A percentile compares a stretch with the other conserved stretches of the same genome.
These are phyloP conservation scores for Solanum rostratum DNA, from an alignment of 257 asterid genomes.

Conservation along the genomic window DNA sequence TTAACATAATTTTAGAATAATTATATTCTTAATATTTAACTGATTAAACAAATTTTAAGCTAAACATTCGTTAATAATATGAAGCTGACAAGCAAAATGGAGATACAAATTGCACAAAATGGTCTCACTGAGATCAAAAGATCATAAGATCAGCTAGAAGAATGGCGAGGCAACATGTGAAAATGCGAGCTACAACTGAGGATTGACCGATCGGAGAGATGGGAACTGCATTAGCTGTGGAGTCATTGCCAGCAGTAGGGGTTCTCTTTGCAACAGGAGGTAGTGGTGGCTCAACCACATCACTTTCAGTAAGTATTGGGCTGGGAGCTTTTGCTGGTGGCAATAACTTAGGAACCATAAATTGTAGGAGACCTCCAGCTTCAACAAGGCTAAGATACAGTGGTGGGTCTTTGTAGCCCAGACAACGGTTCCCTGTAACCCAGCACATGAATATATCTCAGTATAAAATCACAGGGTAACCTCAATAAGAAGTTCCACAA, in stretches of 20 bases:
- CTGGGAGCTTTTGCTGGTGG: conserved; percentile 75
- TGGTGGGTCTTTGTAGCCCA: conserved; percentile 31
- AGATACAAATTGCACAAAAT: not conserved
- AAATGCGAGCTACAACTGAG: conserved; percentile 21
- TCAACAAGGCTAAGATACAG: conserved; percentile 39
- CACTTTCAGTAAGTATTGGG: conserved; percentile 35
- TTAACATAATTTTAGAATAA: not conserved
- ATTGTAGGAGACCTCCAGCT: conserved; percentile 39
- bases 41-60: not conserved
- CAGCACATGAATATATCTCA: not conserved
- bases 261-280: conserved; percentile 36
- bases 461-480: not conserved
- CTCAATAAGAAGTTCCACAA: not conserved
- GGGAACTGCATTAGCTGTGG: conserved; percentile 23
- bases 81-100: not conserved
- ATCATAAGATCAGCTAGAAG: conserved; percentile 27
- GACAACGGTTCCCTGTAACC: conserved; percentile 58
- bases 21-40: not conserved
- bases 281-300: conserved; percentile 60
- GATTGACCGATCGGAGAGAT: conserved; percentile 33
- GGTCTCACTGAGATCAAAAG: conserved; percentile 6
- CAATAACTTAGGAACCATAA: conserved; percentile 7
- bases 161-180: conserved; percentile 25
- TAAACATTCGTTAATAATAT: not conserved
- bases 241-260: conserved; percentile 13